Conservation (phyloP, 208 protist genomes). For the Leishmania guyanensis region DNA sequence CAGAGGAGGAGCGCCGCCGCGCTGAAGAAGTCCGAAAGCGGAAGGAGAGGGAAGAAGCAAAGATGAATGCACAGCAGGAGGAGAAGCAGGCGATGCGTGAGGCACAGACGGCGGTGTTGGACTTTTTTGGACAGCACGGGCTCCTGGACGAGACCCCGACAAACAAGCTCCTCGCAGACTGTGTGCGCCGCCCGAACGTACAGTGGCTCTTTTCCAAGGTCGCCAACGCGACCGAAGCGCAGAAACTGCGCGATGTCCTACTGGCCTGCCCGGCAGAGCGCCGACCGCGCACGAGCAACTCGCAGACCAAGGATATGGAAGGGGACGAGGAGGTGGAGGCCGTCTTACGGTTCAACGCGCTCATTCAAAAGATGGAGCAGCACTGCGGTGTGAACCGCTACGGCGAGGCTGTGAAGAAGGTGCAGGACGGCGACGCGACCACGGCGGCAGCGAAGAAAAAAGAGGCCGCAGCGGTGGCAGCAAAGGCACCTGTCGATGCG, state of each 20-base stretch:
- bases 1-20: slow-evolving; percentile 67
- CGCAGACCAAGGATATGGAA: slow-evolving; percentile 28
- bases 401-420: slow-evolving; percentile 83
- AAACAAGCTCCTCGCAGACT: slow-evolving; percentile 75
- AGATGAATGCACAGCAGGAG: slow-evolving; percentile 37
- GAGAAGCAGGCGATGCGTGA: slow-evolving; percentile 56
- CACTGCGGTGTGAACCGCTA: slow-evolving; percentile 78
- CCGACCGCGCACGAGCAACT: slow-evolving; percentile 11
- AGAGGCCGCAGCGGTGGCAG: slow-evolving; percentile 2
- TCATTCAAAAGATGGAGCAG: slow-evolving; percentile 62
- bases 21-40: slow-evolving; percentile 45
- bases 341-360: slow-evolving; percentile 73
- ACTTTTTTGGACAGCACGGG: slow-evolving; percentile 47
- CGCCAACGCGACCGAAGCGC: slow-evolving; percentile 40
- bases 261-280: slow-evolving; percentile 25
- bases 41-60: slow-evolving; percentile 50
- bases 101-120: slow-evolving; percentile 42
- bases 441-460: slow-evolving; percentile 12
- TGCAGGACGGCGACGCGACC: slow-evolving; percentile 18
- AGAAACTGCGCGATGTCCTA: slow-evolving; percentile 40
- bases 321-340: slow-evolving; percentile 46
- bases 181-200: slow-evolving; percentile 69
- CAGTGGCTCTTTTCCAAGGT: slow-evolving; percentile 79
- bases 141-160: slow-evolving; percentile 67
- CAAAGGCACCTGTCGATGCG: slow-evolving; percentile 4